These are phyloP conservation scores for Phialophora tarda DNA, from an alignment of 2,329 filamentous ascomycete genomes.

Conservation along the genomic window DNA sequence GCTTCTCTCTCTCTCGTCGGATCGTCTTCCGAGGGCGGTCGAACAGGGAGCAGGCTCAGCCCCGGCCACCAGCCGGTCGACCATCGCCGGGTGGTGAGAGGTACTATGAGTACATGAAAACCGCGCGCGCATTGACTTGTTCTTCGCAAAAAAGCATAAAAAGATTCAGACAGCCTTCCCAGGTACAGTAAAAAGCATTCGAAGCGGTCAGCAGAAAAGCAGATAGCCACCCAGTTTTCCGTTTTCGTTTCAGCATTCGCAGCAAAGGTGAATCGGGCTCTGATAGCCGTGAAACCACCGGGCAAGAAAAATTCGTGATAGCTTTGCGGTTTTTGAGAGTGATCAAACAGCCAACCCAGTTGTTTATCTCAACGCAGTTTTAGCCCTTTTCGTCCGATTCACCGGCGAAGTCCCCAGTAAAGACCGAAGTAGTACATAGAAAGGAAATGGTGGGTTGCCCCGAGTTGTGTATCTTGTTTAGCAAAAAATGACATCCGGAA, in stretches of 20 bases:
- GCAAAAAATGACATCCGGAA: constrained; percentile 20
- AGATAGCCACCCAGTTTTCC: constrained; percentile 36
- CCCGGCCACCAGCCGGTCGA: neutral
- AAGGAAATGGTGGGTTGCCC: constrained; percentile 41
- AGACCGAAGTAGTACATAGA: constrained; percentile 29
- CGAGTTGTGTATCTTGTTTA: constrained; percentile 36
- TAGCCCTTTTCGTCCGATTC: constrained; percentile 30
- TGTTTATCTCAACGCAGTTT: constrained; percentile 26
- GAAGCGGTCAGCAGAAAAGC: neutral
- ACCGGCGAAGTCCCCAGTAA: constrained; percentile 32
- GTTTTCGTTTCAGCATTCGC: constrained; percentile 32
- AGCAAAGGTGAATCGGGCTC: constrained; percentile 27
- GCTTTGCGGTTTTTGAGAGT: constrained; percentile 25
- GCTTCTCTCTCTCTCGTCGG: too few relatives aligned
- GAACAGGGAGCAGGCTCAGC: neutral
- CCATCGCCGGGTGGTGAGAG: constrained; percentile 4
- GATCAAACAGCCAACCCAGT: constrained; percentile 40
- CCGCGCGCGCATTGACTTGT: constrained; percentile 7
- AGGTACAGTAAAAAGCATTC: constrained; percentile 24
- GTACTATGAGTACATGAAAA: constrained; percentile 28
- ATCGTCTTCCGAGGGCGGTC: neutral
- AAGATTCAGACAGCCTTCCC: constrained; percentile 27
- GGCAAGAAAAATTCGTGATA: constrained; percentile 23
- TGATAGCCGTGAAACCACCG: constrained; percentile 32
- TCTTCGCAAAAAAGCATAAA: constrained; percentile 18